Conservation (phyloP, 2,329 filamentous ascomycete genomes). For the Penicillium hordei region DNA sequence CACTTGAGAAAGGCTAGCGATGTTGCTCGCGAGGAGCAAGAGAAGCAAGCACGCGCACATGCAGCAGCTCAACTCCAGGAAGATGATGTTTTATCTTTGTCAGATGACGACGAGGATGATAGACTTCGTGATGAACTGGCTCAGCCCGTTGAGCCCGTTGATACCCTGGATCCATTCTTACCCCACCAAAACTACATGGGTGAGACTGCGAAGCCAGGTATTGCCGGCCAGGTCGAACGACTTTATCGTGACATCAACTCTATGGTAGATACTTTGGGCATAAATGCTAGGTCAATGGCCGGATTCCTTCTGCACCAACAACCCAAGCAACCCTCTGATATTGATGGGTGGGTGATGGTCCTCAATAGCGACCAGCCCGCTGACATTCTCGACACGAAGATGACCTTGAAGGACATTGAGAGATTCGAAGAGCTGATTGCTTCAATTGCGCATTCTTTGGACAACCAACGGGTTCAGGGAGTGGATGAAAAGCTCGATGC, state of each 20-base stretch:
- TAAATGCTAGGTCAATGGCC: constrained; percentile 71
- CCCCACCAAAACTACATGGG: constrained; percentile 49
- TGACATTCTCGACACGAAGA: constrained; percentile 69
- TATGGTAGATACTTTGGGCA: constrained; percentile 89
- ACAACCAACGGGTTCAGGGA: constrained; percentile 66
- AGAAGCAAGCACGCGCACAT: constrained; percentile 32
- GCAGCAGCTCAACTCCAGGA: constrained; percentile 35
- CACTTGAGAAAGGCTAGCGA: constrained; percentile 27
- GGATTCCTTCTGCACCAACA: constrained; percentile 55
- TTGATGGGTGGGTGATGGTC: constrained; percentile 49
- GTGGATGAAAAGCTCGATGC: constrained; percentile 67
- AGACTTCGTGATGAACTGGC: constrained; percentile 47
- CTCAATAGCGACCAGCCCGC: constrained; percentile 54
- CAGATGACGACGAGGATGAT: constrained; percentile 51
- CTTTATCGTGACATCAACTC: constrained; percentile 58
- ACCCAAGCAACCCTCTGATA: constrained; percentile 48
- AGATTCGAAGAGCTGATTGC: constrained; percentile 66
- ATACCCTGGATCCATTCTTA: constrained; percentile 50
- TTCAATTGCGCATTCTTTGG: constrained; percentile 63
- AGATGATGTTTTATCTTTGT: constrained; percentile 40
- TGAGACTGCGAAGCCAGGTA: constrained; percentile 47
- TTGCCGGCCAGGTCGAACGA: constrained; percentile 51
- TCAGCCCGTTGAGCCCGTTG: constrained; percentile 44
- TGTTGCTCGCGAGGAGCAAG: constrained; percentile 28
- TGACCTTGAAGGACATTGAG: constrained; percentile 73